Evolutionary conservation across 306 rosid genomes (phyloP), one percentile per base, ranked within the genome.

Genomic region (Castanospermum australe): DNA sequence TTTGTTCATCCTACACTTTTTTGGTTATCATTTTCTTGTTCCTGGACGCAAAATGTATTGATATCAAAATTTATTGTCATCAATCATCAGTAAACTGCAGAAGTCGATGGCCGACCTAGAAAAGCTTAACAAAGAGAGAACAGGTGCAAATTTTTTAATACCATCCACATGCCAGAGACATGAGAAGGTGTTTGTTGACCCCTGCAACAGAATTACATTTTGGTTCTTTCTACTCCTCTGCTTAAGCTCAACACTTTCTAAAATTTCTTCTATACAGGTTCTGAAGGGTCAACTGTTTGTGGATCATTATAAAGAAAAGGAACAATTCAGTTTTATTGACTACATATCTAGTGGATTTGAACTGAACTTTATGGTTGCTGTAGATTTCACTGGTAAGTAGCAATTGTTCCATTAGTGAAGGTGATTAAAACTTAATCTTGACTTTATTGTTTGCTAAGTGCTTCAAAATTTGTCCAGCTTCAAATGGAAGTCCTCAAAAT

Each of bases 281-380:
- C 76, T 91, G 47, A 92, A 92, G 86, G 92, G 98, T 68, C 90
- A 88, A 82, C 84, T 95, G 20, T 92, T 88, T 77, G 98, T 92
- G 81, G 98, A 95, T 56, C 89, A 79, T 15, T 92, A 80, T 41
- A 8, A 32, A 55, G 96, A 91, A 84, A 95, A 82, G 84, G 85
- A 85, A 41, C 97, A 87, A 13, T 89, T 80, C 83, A 92, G 88
- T 72, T 95, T 95, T 83, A 76, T 95, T 18, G 99, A 95, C 70
- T 95, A 95, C 84, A 88, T 92, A 81, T 91, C 96, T 15, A 89
- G 86, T 76, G 98, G 98, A 57, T 95, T 91, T 85, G 92, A 91
- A 86, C 89, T 95, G 17, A 95, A 93, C 84, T 95, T 91, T 77
- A 92, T 92, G 99, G 98, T 95, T 60, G 98, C 96, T 3, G 86